Percentiles rank a stretch among this genome's conserved stretches.
phyloP scores from a whole-genome alignment of 768 basidiomycete species.

The Naganishia randhawae region DNA sequence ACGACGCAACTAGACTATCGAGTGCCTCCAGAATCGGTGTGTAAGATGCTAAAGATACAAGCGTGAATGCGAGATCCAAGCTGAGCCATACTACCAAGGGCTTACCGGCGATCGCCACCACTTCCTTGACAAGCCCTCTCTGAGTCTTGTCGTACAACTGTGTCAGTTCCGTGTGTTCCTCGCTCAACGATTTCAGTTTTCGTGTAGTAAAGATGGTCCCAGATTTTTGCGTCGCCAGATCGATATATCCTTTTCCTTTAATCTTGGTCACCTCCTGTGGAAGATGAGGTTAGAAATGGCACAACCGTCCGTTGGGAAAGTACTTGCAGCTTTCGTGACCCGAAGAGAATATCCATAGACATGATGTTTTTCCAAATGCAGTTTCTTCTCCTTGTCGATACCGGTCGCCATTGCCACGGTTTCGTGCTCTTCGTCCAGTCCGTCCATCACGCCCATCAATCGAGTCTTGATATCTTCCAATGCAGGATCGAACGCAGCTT shows the following conservation, averaged over 20 bases:
- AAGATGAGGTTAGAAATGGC: not conserved
- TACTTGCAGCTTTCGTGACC: conserved; percentile 77
- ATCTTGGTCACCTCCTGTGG: conserved; percentile 74
- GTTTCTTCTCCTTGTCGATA: conserved; percentile 85
- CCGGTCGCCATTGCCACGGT: conserved; percentile 66
- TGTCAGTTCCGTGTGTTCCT: conserved; percentile 66
- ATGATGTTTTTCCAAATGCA: conserved; percentile 87
- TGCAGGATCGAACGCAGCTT: conserved; percentile 78
- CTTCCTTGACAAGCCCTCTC: conserved; percentile 78
- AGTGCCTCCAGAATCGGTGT: conserved; percentile 78
- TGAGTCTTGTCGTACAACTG: conserved; percentile 72
- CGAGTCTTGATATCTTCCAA: conserved; percentile 67
- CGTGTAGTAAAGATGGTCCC: conserved; percentile 86
- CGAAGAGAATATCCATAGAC: conserved; percentile 90
- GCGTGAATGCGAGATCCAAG: not conserved
- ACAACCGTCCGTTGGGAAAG: not conserved
- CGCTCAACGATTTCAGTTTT: conserved; percentile 65
- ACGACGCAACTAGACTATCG: conserved; percentile 76
- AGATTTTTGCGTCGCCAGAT: conserved; percentile 76
- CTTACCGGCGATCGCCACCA: conserved; percentile 85
- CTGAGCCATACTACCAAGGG: conserved; percentile 4
- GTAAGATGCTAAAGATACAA: conserved; percentile 69
- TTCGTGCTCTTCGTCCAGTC: conserved; percentile 75
- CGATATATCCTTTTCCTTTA: conserved; percentile 66
- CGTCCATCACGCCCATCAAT: conserved; percentile 69